Base-by-base conservation (phyloP, 371 early-diverging fungal species). In the Mortierella sp. region DNA sequence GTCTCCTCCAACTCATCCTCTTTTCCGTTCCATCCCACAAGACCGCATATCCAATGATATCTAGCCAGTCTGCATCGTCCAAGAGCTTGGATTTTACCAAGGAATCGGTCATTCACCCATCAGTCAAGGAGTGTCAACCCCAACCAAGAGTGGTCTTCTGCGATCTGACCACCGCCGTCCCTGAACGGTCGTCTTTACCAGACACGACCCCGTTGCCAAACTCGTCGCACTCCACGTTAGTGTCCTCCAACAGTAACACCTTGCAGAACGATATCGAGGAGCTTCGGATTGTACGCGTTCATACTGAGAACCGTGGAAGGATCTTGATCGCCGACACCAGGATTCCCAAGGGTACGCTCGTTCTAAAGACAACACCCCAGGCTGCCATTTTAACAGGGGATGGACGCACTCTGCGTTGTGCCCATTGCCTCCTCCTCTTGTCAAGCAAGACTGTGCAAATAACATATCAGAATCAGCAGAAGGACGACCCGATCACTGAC, bases 241-340 rank as follows among this genome's bases (percentile, higher is more conserved):
- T 37, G 37, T 37, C 37, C 37, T 5, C 37, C 37, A 37, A 37
- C 9, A 9, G 9, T 37, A n/a, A 5, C 37, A 37, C 37, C 37
- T 9, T n/a, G n/a, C 37, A 9, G 48, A 21, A 45, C 1, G 6
- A 3, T 28, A 26, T 21, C 46, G 29, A 57, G 26, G 53, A 30
- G 11, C 15, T 46, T 23, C 43, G 21, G 15, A 56, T 68, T 25
- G 48, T 50, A 19, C 74, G 68, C 0, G 14, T 64, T 21, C 15
- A 21, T 21, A 74, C 68, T 4, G 29, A 47, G 16, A 57, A 74
- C 46, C 74, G 74, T 52, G 74, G 74, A 45, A 62, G 64, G 26
- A 64, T 74, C 51, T 43, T 74, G 69, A 50, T 68, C 4, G 56
- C 65, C 0, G 47, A 43, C 2, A 44, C 53, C 9, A 11, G 3